Base-by-base conservation (phyloP, 306 rosid genomes). In the Cicer cuneatum region DNA sequence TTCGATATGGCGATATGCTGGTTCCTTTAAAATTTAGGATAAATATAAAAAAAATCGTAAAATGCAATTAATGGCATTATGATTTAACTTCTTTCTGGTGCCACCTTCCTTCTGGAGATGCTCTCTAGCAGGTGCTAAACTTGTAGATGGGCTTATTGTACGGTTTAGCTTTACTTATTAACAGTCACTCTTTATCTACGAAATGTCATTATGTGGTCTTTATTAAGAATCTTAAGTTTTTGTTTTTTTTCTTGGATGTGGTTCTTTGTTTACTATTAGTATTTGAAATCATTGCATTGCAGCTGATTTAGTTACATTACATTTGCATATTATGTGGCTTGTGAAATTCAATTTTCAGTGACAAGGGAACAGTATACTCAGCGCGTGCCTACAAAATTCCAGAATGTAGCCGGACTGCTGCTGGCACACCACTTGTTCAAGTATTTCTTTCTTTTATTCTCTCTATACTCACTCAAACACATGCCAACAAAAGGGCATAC, bases 351-450 rank as follows among this genome's bases (percentile, higher is more conserved):
- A 73, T 60, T 71, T 80, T 78, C 83, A 94, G 99, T 83, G 99
- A 94, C 38, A 94, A 84, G 73, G 99, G 99, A 74, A 88, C 83
- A n/a, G 99, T 94, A 38, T 92, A 94, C 81, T 92, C 97, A 6
- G 88, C 97, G 74, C 99, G 96, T 41, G 99, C 99, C 0, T 94
- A 86, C 78, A 94, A 94, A 84, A 89, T 94, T 89, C 89, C 99
- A 10, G 99, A 92, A 66, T 90, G 97, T 80, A 84, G 89, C 74
- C 87, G 97, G 24, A 90, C 88, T 54, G 99, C 97, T 68, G 89
- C 99, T 49, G 99, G 99, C 76, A 92, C 90, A 0, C 96, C 99
- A 42, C 88, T 94, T 73, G 71, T 94, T 86, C 99, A 92, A 69
- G 99, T 94, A 82, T 61, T 71, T 71, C 62, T 48, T 15, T 58